Conservation (phyloP, 1,284 basidiomycete genomes). For the Athelia sp. region DNA sequence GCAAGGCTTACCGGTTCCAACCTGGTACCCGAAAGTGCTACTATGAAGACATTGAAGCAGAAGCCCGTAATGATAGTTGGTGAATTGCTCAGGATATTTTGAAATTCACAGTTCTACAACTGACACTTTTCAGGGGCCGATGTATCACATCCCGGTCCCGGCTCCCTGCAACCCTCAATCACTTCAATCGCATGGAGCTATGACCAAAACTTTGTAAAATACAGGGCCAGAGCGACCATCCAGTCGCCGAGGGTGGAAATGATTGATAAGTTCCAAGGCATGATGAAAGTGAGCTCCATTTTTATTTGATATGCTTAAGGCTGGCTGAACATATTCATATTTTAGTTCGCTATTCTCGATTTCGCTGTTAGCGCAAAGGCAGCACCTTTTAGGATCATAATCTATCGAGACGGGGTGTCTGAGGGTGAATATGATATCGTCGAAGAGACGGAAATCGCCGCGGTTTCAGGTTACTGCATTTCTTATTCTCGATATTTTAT, state of each 20-base stretch:
- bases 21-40: conserved; percentile 17
- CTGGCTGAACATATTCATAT: not conserved
- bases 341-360: not conserved
- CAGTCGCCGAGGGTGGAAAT: not conserved
- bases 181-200: not conserved
- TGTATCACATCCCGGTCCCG: conserved; percentile 1
- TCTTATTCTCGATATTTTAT: not conserved
- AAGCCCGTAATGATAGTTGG: conserved; percentile 39
- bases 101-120: conserved; percentile 9
- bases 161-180: not conserved
- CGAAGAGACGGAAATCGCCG: not conserved
- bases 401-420: conserved; percentile 1
- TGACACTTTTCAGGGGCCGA: conserved; percentile 36
- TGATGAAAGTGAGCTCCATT: conserved; percentile 13
- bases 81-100: conserved; percentile 28
- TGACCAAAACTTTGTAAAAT: not conserved
- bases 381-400: not conserved
- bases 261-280: not conserved
- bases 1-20: conserved; percentile 40
- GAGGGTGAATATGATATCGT: not conserved
- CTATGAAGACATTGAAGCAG: conserved; percentile 14
- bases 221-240: not conserved
- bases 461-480: not conserved
- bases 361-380: not conserved
- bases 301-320: not conserved